Base-by-base conservation (phyloP, 2,329 filamentous ascomycete species). In the Leptographium wingfieldii region DNA sequence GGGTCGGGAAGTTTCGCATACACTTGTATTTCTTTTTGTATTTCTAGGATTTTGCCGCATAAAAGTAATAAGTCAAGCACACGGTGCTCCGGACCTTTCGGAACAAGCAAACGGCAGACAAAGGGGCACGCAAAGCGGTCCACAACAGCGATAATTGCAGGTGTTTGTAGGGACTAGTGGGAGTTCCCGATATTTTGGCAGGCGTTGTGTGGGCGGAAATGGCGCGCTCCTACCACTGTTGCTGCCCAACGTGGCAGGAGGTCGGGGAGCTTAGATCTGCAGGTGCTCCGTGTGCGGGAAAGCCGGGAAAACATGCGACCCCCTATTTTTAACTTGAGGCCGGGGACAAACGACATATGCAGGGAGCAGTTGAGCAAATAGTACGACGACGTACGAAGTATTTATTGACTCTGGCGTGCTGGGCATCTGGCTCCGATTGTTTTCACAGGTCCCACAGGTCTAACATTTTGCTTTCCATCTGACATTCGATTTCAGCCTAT, bases 11-110 rank as follows among this genome's bases (percentile, higher is more conserved):
- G 38, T 43, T 43, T 43, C 40, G 55, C 29, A 56, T 56, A 46
- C n/a, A 40, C 19, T 56, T 53, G 27, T 53, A 53, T 53, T 56
- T 56, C n/a, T n/a, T 49, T 29, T 12, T 56, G 54, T 56, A 56
- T 56, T 56, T 56, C 22, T 56, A 56, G n/a, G 54, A 43, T 40
- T 5, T 11, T 43, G 19, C 35, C 22, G 31, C 16, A 16, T 48
- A 48, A 56, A 56, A 56, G 27, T 56, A 56, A 56, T 56, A 29
- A 56, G 53, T 40, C 25, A 29, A 19, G 6, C 33, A 35, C 25
- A 29, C 11, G 48, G 48, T 27, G 22, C 12, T 52, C 27, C 27
- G 25, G 49, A 12, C 43, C 43, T 46, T 46, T 46, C 43, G 43
- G 43, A 22, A 19, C 12, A 43, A 22, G 19, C 43, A 46, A n/a